Evolutionary conservation across 257 asterid species (phyloP).

Genomic region (Solanum chiquidenum): DNA sequence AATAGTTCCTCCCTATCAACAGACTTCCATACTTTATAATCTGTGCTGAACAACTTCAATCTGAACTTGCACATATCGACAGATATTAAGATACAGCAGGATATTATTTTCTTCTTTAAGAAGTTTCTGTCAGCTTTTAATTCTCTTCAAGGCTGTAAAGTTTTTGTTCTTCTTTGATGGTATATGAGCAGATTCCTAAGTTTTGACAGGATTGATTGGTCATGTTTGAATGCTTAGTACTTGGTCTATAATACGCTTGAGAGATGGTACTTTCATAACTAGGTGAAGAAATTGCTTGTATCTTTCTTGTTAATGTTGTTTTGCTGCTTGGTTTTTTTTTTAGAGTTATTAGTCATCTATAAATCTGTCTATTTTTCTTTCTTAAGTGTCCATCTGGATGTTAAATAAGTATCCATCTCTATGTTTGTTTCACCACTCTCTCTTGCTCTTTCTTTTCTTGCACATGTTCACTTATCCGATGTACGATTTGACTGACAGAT

Average conservation of each 20-base stretch:
- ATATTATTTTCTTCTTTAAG: neutral
- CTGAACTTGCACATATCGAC: neutral
- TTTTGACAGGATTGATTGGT: neutral
- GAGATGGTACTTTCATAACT: neutral
- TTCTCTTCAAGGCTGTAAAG: neutral
- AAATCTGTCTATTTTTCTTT: neutral
- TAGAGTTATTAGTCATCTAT: neutral
- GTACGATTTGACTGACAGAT: neutral
- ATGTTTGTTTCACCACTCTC: neutral
- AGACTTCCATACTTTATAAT: neutral
- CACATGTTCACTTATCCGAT: too few species aligned
- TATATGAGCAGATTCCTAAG: neutral
- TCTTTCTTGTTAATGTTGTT: neutral
- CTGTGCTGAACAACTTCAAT: neutral
- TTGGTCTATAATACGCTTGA: neutral
- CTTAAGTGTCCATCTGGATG: neutral
- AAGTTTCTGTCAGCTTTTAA: neutral
- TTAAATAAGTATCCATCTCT: neutral
- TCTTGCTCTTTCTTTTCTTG: too few species aligned
- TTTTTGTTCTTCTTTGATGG: neutral
- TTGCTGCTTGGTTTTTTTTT: neutral
- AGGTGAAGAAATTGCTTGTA: neutral
- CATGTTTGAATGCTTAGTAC: neutral
- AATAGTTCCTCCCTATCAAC: neutral
- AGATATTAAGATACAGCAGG: neutral